Conservation (phyloP, 2,329 filamentous ascomycete genomes). For the Xylariaceae sp. region DNA sequence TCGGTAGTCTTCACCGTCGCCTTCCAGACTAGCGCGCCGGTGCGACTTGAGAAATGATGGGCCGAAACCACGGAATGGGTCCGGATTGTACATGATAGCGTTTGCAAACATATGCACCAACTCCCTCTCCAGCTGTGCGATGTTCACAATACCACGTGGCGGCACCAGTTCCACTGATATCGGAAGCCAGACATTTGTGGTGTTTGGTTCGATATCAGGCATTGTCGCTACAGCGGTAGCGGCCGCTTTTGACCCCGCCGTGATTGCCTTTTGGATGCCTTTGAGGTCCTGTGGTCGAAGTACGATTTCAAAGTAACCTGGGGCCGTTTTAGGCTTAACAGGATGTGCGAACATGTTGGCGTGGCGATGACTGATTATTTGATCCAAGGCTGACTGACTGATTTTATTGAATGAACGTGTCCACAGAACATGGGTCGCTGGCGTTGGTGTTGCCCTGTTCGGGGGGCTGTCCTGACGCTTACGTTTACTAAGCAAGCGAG, state of each 20-base stretch:
- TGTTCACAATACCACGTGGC: constrained; percentile 90
- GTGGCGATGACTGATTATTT: constrained; percentile 75
- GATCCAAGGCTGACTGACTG: constrained; percentile 71
- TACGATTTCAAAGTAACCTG: constrained; percentile 74
- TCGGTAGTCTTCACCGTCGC: constrained; percentile 46
- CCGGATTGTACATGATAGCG: constrained; percentile 96
- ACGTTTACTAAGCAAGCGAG: constrained; percentile 51
- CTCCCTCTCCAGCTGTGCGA: constrained; percentile 88
- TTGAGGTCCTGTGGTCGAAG: constrained; percentile 77
- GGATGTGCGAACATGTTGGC: constrained; percentile 80
- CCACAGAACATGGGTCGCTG: constrained; percentile 71
- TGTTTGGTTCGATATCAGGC: constrained; percentile 60
- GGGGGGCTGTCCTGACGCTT: constrained; percentile 58
- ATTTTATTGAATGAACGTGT: constrained; percentile 77
- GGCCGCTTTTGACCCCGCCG: constrained; percentile 69
- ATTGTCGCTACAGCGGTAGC: constrained; percentile 63
- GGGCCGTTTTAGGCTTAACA: constrained; percentile 73
- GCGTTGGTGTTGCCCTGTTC: constrained; percentile 51
- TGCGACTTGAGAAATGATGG: constrained; percentile 56
- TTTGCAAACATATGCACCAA: constrained; percentile 97
- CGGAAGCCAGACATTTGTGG: constrained; percentile 64
- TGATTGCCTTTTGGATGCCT: constrained; percentile 74
- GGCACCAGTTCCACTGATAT: constrained; percentile 78
- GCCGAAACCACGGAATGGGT: constrained; percentile 72
- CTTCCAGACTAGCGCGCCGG: constrained; percentile 38